Evolutionary conservation across 2,329 filamentous ascomycete genomes (phyloP).

Genomic region (Curvularia hawaiiensis): DNA sequence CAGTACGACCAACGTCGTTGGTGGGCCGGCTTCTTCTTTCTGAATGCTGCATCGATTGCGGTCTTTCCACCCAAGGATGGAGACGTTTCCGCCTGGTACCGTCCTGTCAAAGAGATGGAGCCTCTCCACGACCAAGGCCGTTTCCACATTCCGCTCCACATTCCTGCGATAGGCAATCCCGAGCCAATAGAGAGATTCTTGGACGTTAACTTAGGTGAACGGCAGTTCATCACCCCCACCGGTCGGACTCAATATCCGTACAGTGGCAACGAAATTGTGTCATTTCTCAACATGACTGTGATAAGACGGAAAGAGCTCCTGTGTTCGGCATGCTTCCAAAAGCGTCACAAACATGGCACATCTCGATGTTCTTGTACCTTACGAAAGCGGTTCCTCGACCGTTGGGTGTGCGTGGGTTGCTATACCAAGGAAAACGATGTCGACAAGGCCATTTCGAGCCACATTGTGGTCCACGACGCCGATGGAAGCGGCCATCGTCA

Average conservation of each 20-base stretch:
- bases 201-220: conserved; percentile 25
- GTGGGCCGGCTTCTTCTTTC: conserved; percentile 32
- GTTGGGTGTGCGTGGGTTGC: conserved; percentile 27
- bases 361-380: conserved; percentile 24
- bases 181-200: conserved; percentile 30
- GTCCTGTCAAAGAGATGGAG: conserved; percentile 2
- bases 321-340: conserved; percentile 23
- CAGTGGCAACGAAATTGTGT: conserved; percentile 19
- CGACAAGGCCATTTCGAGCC: background rate
- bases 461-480: background rate
- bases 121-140: conserved; percentile 31
- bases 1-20: conserved; percentile 24
- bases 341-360: background rate
- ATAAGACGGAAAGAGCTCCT: conserved; percentile 14
- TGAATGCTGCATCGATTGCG: conserved; percentile 18
- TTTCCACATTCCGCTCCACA: conserved; percentile 26
- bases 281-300: background rate
- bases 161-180: conserved; percentile 12
- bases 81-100: conserved; percentile 12
- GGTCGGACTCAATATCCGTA: conserved; percentile 22
- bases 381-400: conserved; percentile 23
- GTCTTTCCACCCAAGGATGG: conserved; percentile 22
- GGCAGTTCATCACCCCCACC: conserved; percentile 10
- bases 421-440: conserved; percentile 7
- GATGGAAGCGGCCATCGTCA: conserved; percentile 2